phyloP scores from a whole-genome alignment of 441 rosid species.

The Francoa sonchifolia region DNA sequence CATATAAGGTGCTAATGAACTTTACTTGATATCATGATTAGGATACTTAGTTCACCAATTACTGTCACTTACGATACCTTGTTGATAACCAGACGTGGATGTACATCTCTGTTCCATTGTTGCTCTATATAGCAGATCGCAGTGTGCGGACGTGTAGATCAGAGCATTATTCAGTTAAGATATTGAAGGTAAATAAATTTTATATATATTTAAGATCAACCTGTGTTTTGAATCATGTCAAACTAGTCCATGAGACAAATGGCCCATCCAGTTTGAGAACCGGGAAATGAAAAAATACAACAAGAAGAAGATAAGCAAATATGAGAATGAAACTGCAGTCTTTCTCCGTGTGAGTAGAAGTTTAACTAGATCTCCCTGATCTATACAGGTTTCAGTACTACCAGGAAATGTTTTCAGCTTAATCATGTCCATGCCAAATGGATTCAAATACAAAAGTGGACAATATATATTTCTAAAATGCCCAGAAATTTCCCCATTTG shows the following conservation, averaged over 20 bases:
- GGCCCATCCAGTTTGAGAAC: no score
- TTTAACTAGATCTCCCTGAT: slow-evolving; percentile 11
- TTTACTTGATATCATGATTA: no score
- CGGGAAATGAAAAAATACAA: neutral
- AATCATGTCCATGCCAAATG: slow-evolving; percentile 75
- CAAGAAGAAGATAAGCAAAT: neutral
- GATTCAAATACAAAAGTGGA: slow-evolving; percentile 89
- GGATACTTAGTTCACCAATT: no score
- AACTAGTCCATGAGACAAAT: no score
- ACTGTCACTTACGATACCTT: neutral
- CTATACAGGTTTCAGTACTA: slow-evolving; percentile 60
- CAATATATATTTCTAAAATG: slow-evolving; percentile 90
- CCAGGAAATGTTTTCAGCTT: slow-evolving; percentile 86
- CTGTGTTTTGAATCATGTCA: no score
- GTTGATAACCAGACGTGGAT: slow-evolving; percentile 72
- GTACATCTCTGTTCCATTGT: slow-evolving; percentile 64
- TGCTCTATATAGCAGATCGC: slow-evolving; percentile 72
- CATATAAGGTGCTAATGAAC: neutral
- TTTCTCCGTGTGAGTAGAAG: neutral
- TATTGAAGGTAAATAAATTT: slow-evolving; percentile 43
- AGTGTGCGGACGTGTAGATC: slow-evolving; percentile 69
- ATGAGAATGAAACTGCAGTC: neutral
- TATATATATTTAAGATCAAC: neutral
- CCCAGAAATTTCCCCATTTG: slow-evolving; percentile 69
- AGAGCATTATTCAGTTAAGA: slow-evolving; percentile 53